These are phyloP conservation scores for Yarrowia osloensis DNA, from an alignment of 805 yeast genomes.

Conservation along the genomic window DNA sequence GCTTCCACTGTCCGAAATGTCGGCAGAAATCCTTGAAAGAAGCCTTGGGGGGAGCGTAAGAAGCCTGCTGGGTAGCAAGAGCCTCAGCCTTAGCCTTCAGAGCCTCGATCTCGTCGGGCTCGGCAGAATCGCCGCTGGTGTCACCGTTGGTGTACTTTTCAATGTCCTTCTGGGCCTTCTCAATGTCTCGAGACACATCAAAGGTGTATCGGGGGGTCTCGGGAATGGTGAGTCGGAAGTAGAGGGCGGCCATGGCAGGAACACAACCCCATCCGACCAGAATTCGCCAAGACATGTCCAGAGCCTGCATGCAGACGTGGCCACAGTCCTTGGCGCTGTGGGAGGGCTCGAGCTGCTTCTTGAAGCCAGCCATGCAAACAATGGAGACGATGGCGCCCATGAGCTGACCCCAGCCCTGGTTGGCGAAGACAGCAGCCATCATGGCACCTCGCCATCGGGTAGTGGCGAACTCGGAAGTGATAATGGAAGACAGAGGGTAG, in stretches of 20 bases:
- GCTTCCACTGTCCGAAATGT: constrained; percentile 85
- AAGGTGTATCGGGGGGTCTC: constrained; percentile 85
- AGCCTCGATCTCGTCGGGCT: neutral
- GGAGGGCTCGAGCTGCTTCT: constrained; percentile 57
- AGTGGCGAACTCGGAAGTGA: constrained; percentile 87
- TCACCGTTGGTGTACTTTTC: constrained; percentile 14
- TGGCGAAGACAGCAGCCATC: constrained; percentile 94
- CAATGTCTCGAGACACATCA: constrained; percentile 62
- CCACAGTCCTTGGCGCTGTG: constrained; percentile 61
- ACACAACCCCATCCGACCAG: constrained; percentile 86
- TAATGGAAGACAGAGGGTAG: constrained; percentile 88
- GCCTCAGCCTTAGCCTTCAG: constrained; percentile 15
- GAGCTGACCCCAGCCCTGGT: constrained; percentile 96
- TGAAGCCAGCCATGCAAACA: constrained; percentile 74
- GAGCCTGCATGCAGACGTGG: constrained; percentile 68
- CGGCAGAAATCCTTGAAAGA: constrained; percentile 67
- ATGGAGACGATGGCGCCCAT: constrained; percentile 83
- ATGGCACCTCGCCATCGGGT: constrained; percentile 98
- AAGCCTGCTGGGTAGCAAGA: neutral
- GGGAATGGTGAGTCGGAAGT: constrained; percentile 90
- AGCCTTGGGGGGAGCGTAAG: constrained; percentile 64
- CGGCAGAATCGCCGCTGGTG: neutral
- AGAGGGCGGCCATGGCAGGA: constrained; percentile 75
- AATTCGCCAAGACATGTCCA: constrained; percentile 95
- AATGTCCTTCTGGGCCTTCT: constrained; percentile 50